These are phyloP conservation scores for Diaporthe longicolla DNA, from an alignment of 2,329 filamentous ascomycete species.

Conservation along the genomic window DNA sequence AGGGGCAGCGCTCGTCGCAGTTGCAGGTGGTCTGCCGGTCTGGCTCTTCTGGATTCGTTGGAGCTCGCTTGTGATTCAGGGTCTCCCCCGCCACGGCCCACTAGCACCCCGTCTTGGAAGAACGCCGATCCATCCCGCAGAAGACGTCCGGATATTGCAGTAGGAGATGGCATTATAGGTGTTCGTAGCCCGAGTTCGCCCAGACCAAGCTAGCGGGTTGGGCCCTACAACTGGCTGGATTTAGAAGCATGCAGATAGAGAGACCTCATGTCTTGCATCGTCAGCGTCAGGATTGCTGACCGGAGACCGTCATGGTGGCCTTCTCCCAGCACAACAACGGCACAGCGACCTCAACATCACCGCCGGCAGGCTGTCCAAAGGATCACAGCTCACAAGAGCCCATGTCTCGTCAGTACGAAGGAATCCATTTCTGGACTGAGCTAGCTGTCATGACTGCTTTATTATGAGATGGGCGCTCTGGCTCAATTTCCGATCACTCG, in stretches of 20 bases:
- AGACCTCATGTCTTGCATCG: conserved; percentile 10
- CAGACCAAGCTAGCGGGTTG: conserved; percentile 5
- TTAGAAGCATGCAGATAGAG: conserved; percentile 1
- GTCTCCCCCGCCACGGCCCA: conserved; percentile 29
- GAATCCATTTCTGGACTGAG: background rate
- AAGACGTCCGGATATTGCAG: background rate
- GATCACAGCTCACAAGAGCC: background rate
- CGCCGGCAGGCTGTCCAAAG: background rate
- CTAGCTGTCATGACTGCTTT: background rate
- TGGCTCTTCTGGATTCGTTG: background rate
- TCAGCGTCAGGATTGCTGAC: conserved; percentile 20
- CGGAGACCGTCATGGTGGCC: conserved; percentile 11
- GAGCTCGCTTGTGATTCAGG: conserved; percentile 25
- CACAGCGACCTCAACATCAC: background rate
- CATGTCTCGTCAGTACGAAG: background rate
- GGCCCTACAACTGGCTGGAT: conserved; percentile 17
- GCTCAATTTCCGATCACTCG: background rate
- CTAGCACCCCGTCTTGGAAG: conserved; percentile 12
- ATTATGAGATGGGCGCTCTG: background rate
- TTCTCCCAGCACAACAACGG: background rate
- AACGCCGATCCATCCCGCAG: conserved; percentile 10
- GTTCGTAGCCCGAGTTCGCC: conserved; percentile 5
- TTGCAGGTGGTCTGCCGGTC: conserved; percentile 13
- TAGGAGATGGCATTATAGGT: conserved; percentile 8
- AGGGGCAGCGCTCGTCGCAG: conserved; percentile 10